Evolutionary conservation across 2,329 filamentous ascomycete genomes (phyloP).

Genomic region (Aspergillus persii): DNA sequence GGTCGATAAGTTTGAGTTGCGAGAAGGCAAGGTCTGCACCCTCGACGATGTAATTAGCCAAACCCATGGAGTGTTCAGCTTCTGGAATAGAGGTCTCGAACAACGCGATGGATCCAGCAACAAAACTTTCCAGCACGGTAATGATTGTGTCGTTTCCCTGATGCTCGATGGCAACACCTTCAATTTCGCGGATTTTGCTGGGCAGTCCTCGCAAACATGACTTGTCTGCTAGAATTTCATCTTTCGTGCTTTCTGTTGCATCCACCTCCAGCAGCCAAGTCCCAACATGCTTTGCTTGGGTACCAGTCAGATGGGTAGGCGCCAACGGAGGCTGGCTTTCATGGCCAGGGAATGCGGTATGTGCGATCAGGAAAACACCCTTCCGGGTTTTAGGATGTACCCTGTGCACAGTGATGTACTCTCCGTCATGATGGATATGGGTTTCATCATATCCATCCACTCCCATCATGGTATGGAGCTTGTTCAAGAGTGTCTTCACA

Average conservation of each 20-base stretch:
- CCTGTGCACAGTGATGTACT: conserved; percentile 94
- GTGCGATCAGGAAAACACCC: conserved; percentile 92
- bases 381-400: conserved; percentile 90
- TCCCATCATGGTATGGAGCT: conserved; percentile 94
- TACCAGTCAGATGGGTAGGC: conserved; percentile 77
- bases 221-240: conserved; percentile 65
- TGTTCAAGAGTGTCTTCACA: conserved; percentile 88
- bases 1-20: conserved; percentile 71
- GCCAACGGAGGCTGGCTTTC: conserved; percentile 78
- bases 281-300: conserved; percentile 79
- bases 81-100: conserved; percentile 95
- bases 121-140: conserved; percentile 76
- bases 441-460: conserved; percentile 92
- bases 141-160: conserved; percentile 74
- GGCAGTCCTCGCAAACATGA: conserved; percentile 77
- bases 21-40: conserved; percentile 77
- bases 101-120: conserved; percentile 88
- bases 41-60: conserved; percentile 83
- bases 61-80: conserved; percentile 75
- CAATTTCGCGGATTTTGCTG: conserved; percentile 71
- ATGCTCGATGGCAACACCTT: conserved; percentile 70
- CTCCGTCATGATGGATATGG: conserved; percentile 92
- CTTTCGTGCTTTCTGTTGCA: conserved; percentile 65
- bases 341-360: conserved; percentile 91
- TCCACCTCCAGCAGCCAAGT: conserved; percentile 93